Base-by-base conservation (phyloP, 1,139 yeast species). In the Geotrichum europaeum region DNA sequence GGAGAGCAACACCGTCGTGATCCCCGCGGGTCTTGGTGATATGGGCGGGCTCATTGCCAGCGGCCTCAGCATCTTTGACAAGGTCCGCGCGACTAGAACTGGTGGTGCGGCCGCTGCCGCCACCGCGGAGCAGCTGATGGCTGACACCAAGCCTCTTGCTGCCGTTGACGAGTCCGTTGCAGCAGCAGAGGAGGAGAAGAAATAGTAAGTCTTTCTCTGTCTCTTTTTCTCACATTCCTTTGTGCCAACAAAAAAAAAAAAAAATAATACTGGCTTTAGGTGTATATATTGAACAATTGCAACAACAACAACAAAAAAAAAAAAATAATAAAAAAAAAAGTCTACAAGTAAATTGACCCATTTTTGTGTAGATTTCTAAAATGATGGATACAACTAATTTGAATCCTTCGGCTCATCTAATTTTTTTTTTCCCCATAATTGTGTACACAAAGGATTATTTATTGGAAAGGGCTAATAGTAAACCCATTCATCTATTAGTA, bases 21-120 rank as follows among this genome's bases (percentile, higher is more conserved):
- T 89, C 52, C 96, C 96, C 18, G 82, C 90, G 15, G 86, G 86
- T 62, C 74, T 89, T 71, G 87, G 89, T 64, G 92, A 89, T 68
- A 78, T 89, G 73, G 85, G 92, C 55, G 80, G 84, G 32, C 81
- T 87, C 76, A 85, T 89, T 77, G 90, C 92, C 49, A 80, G 87
- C 64, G 96, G 96, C 0, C 74, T 88, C 80, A 82, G 87, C 52
- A 86, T 89, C 65, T 86, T 81, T 72, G 82, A 86, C 65, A 81
- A 81, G 65, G 80, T 87, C 66, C 78, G 50, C 15, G 34, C 51
- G n/a, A 13, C 55, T 2, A 24, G 47, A 43, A 12, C 15, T 22
- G 34, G 40, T 40, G 20, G 22, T 15, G 9, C 53, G 3, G 28
- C 47, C 4, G 28, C 28, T 34, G 18, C 45, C 20, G 10, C 47